Conservation (phyloP, 352 stramenopile species). For the Pythium phragmiticola region DNA sequence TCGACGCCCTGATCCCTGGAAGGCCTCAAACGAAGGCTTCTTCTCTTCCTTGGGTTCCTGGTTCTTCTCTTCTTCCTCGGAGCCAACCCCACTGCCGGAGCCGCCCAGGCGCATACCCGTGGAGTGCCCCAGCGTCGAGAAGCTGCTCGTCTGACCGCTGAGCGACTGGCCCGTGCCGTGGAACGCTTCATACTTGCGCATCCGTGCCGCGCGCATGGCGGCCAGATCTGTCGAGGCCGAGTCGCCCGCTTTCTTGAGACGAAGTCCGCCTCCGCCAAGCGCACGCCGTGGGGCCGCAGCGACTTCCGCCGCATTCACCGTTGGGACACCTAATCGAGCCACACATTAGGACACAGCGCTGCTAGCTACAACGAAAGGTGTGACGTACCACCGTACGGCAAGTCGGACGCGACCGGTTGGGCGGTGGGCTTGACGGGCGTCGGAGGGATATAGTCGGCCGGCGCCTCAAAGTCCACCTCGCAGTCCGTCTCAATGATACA, state of each 20-base stretch:
- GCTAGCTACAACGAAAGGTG: not conserved
- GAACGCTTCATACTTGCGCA: conserved; percentile 84
- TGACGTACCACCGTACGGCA: conserved; percentile 60
- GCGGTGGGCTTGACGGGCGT: conserved; percentile 26
- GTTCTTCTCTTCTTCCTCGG: conserved; percentile 44
- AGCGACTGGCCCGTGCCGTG: conserved; percentile 78
- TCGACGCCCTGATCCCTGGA: conserved; percentile 62
- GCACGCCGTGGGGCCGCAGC: conserved; percentile 36
- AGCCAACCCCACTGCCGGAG: conserved; percentile 1
- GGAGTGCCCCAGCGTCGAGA: conserved; percentile 31
- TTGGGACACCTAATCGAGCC: conserved; percentile 50
- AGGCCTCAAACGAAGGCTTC: conserved; percentile 45
- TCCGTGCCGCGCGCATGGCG: conserved; percentile 63
- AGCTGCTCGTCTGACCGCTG: conserved; percentile 41
- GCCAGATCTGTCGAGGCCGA: conserved; percentile 55
- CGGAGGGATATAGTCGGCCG: conserved; percentile 78
- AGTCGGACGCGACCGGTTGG: conserved; percentile 38
- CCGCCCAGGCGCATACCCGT: conserved; percentile 11
- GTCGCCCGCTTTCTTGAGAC: conserved; percentile 58
- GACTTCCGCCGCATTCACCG: conserved; percentile 49
- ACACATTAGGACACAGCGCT: not conserved
- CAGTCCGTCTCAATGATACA: conserved; percentile 99
- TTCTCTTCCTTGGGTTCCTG: conserved; percentile 34
- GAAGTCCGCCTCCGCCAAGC: conserved; percentile 54
- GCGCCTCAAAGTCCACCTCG: conserved; percentile 99